A percentile compares a stretch with the other conserved stretches of the same genome.
Evolutionary conservation across 768 basidiomycete genomes (phyloP).

Genomic region (Fibroporia radiculosa): DNA sequence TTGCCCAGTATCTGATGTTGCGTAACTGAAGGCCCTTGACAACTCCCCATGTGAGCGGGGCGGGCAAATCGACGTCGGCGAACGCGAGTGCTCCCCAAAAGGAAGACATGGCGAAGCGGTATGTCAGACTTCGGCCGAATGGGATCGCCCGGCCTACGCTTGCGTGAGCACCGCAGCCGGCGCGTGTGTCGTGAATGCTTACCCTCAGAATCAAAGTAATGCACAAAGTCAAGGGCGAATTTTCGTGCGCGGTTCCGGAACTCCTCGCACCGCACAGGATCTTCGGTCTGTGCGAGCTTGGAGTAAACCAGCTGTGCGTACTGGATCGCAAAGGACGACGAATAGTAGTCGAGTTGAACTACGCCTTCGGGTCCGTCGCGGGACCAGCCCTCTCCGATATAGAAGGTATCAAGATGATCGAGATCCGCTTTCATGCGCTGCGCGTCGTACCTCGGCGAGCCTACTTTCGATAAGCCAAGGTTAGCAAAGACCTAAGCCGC

Average conservation of each 20-base stretch:
- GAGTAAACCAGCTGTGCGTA: constrained; percentile 67
- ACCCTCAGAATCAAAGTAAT: constrained; percentile 73
- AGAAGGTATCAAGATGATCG: constrained; percentile 73
- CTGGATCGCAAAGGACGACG: constrained; percentile 74
- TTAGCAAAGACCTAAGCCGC: constrained; percentile 59
- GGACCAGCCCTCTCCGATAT: constrained; percentile 70
- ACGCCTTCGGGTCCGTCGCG: constrained; percentile 73
- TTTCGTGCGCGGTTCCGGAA: constrained; percentile 54
- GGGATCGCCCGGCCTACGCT: constrained; percentile 59
- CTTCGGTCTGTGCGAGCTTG: constrained; percentile 52
- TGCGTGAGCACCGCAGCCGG: not conserved
- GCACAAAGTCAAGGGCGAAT: constrained; percentile 64
- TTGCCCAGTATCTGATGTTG: constrained; percentile 66
- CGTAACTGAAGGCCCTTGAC: constrained; percentile 68
- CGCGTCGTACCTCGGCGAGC: constrained; percentile 47
- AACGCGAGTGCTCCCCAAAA: constrained; percentile 73
- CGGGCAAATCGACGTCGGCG: constrained; percentile 60
- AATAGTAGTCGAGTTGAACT: constrained; percentile 74
- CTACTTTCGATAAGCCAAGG: constrained; percentile 56
- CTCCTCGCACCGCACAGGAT: constrained; percentile 56
- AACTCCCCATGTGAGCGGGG: constrained; percentile 67
- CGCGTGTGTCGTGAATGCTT: constrained; percentile 6
- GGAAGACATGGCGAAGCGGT: constrained; percentile 76
- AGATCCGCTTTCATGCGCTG: constrained; percentile 65
- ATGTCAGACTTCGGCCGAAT: constrained; percentile 70